Evolutionary conservation across 352 stramenopile genomes (phyloP), one percentile per base, ranked within the genome.

Genomic region (Phytopythium oedochilum): DNA sequence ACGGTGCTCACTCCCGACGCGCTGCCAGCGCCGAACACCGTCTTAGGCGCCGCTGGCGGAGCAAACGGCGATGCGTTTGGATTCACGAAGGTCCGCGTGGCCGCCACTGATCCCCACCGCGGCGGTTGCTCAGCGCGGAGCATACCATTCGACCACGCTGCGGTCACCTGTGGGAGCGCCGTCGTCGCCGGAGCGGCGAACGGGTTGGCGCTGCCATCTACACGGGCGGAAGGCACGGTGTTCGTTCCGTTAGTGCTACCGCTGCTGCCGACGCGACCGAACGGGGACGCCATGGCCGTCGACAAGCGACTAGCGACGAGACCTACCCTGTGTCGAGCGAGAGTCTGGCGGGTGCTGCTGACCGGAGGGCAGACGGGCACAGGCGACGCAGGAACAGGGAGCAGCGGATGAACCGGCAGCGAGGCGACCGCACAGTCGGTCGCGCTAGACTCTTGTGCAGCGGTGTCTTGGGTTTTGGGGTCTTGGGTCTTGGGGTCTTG

Each of bases 291-390:
- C 36, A 42, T 42, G 17, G 36, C 36, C 7, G n/a, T 44, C 20
- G 7, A 2, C n/a, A 17, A 26, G 38, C n/a, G 38, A 44, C n/a
- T 26, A 20, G 36, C 14, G 22, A 44, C 2, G 38, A 44, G 38
- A 44, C 38, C 20, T 26, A 44, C 38, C 38, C 38, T 44, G 38
- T 28, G n/a, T 44, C n/a, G 38, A 44, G 38, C 38, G 38, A 17
- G 1, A n/a, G n/a, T 17, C 38, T 44, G 38, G 38, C 38, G 9
- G n/a, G 38, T 44, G 38, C 38, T 44, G 38, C 38, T 44, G 38
- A 44, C 38, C 38, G 38, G 38, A 44, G 38, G 38, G 20, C 38
- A 44, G n/a, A 44, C 38, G n/a, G 38, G 38, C 38, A 26, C 38
- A 44, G 38, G 38, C 38, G 38, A 26, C 38, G 38, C 38, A 26